Evolutionary conservation across 768 basidiomycete species (phyloP).

Genomic region (Leccinum rimulosum): DNA sequence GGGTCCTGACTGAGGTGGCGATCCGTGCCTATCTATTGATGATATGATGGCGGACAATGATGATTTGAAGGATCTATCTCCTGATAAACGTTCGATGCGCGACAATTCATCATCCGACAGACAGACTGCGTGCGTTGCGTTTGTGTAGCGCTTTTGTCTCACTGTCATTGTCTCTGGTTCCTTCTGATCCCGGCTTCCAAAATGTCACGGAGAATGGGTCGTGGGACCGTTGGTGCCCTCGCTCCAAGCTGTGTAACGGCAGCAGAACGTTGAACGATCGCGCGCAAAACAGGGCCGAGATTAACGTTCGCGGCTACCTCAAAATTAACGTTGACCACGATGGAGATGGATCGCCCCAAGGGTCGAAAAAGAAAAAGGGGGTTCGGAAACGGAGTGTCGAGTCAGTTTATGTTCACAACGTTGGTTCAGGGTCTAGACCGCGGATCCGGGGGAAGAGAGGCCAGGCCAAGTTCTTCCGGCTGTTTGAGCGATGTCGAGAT

Average conservation of each 20-base stretch:
- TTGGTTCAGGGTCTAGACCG: neutral
- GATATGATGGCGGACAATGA: neutral
- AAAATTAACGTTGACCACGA: neutral
- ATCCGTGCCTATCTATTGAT: constrained; percentile 9
- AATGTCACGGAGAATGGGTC: neutral
- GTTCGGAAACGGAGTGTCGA: neutral
- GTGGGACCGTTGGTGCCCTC: neutral
- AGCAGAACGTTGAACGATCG: neutral
- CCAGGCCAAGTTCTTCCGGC: neutral
- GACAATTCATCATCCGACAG: neutral
- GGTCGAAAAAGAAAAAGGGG: neutral
- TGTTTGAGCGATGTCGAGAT: neutral
- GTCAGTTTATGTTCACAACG: neutral
- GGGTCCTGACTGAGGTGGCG: neutral
- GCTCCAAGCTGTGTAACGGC: neutral
- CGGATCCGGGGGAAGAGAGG: neutral
- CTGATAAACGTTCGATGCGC: constrained; percentile 9
- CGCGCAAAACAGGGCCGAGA: neutral
- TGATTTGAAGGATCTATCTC: neutral
- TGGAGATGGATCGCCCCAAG: neutral
- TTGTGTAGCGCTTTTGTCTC: neutral
- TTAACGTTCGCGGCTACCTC: neutral
- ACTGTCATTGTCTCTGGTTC: neutral
- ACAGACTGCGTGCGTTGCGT: neutral
- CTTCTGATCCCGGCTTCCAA: neutral